Conservation (phyloP, 257 asterid species). For the Solanum gracilifrons region DNA sequence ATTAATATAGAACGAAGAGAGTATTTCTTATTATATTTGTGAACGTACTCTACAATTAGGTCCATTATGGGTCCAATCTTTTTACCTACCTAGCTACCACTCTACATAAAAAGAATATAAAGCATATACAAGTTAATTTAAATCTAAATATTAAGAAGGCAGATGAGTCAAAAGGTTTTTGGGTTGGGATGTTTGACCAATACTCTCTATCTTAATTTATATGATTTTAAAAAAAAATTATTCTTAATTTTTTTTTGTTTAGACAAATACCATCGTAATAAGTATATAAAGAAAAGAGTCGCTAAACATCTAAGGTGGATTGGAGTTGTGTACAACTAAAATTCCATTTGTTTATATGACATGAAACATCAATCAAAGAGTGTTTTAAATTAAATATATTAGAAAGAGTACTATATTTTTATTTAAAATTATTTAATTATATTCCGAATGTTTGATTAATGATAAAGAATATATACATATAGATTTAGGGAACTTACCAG, state of each 20-base stretch:
- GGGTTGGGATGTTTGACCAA: background rate
- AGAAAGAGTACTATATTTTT: background rate
- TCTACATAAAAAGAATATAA: background rate
- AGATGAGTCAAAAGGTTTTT: background rate
- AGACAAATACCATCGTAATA: background rate
- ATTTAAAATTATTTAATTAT: too few species aligned
- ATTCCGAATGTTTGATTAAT: background rate
- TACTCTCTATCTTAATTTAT: background rate
- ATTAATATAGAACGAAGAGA: background rate
- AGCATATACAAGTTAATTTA: background rate
- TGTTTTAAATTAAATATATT: background rate
- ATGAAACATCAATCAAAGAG: background rate
- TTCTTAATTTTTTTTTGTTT: background rate
- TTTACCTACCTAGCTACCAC: background rate
- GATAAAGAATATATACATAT: background rate
- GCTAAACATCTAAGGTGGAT: background rate
- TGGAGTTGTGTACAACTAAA: background rate
- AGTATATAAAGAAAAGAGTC: background rate
- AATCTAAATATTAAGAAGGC: background rate
- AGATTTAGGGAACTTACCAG: constrained; percentile 25
- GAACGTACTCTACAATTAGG: background rate
- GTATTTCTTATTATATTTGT: background rate
- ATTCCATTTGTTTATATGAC: background rate
- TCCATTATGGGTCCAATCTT: background rate
- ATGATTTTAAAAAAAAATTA: too few species aligned